A percentile compares a stretch with the other conserved stretches of the same genome.
These are phyloP conservation scores for Orbilia blumenaviensis DNA, from an alignment of 2,329 filamentous ascomycete species.

Conservation along the genomic window DNA sequence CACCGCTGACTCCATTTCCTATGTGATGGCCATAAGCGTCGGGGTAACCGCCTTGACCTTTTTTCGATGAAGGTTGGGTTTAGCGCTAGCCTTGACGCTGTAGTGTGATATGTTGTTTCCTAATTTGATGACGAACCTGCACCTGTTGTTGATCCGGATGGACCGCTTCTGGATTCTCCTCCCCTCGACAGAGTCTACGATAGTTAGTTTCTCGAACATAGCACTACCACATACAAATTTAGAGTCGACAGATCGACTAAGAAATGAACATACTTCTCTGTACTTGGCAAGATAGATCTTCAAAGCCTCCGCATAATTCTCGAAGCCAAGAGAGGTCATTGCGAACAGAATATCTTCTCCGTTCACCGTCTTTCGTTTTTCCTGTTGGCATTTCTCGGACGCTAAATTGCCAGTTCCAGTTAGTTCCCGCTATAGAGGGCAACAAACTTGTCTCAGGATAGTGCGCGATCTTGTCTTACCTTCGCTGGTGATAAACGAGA, in stretches of 20 bases:
- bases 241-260: not conserved
- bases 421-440: conserved; percentile 22
- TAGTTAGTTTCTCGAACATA: conserved; percentile 42
- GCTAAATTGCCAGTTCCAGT: conserved; percentile 66
- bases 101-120: conserved; percentile 34
- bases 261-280: conserved; percentile 80
- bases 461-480: conserved; percentile 68
- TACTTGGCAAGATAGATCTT: conserved; percentile 99
- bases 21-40: conserved; percentile 51
- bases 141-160: conserved; percentile 54
- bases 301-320: conserved; percentile 96
- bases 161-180: conserved; percentile 52
- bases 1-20: conserved; percentile 54
- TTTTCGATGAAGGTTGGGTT: conserved; percentile 45
- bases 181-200: conserved; percentile 50
- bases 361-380: conserved; percentile 99
- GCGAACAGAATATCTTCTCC: conserved; percentile 98
- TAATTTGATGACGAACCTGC: conserved; percentile 55
- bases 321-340: conserved; percentile 98
- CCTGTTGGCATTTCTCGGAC: conserved; percentile 98
- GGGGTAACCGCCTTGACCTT: conserved; percentile 50
- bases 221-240: not conserved
- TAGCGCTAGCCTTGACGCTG: conserved; percentile 43
- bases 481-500: conserved; percentile 99
- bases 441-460: conserved; percentile 39